Evolutionary conservation across 768 basidiomycete genomes (phyloP).

Genomic region (Mycena galopus): DNA sequence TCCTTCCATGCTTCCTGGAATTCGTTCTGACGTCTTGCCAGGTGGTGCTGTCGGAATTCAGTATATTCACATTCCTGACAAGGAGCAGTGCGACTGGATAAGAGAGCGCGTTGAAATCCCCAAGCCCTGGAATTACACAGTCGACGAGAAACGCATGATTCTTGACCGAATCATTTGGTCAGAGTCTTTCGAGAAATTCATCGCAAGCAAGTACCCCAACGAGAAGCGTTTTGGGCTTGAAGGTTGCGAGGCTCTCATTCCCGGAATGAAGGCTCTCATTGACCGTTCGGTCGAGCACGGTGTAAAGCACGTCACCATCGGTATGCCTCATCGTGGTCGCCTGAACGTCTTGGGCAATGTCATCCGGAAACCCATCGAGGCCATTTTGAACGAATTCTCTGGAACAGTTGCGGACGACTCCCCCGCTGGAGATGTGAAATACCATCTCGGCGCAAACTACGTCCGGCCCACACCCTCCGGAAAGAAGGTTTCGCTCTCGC

Average conservation of each 20-base stretch:
- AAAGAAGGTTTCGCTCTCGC: constrained; percentile 96
- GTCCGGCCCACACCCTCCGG: constrained; percentile 97
- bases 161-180: constrained; percentile 99
- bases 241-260: constrained; percentile 96
- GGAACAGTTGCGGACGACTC: constrained; percentile 80
- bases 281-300: constrained; percentile 98
- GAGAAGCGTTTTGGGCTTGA: constrained; percentile 99
- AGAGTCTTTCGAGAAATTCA: constrained; percentile 99
- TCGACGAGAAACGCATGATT: constrained; percentile 99
- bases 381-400: constrained; percentile 96
- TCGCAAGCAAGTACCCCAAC: constrained; percentile 98
- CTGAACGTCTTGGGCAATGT: constrained; percentile 98
- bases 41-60: constrained; percentile 92
- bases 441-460: constrained; percentile 99
- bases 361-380: constrained; percentile 98
- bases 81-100: constrained; percentile 99
- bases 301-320: constrained; percentile 95
- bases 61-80: constrained; percentile 96
- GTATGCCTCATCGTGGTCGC: constrained; percentile 99
- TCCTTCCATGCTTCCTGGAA: constrained; percentile 1
- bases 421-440: constrained; percentile 98
- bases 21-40: constrained; percentile 43
- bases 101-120: constrained; percentile 95
- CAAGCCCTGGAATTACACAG: constrained; percentile 96
- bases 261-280: constrained; percentile 99